Evolutionary conservation across 2,329 filamentous ascomycete genomes (phyloP).

Genomic region (Neurospora sp.): DNA sequence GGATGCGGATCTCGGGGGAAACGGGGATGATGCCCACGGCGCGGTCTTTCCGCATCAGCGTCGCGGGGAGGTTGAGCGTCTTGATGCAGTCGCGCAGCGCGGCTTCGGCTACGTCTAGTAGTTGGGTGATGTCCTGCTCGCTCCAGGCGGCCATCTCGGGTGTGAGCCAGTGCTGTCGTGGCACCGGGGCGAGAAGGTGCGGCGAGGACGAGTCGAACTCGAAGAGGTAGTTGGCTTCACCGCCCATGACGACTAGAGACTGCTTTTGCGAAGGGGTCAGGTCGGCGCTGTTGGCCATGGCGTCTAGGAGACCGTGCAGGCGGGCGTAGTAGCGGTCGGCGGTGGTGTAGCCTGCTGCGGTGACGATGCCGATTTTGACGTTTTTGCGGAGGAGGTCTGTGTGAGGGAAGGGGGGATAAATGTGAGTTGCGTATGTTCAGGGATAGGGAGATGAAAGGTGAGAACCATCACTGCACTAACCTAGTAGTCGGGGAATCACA

Average conservation of each 20-base stretch:
- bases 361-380: conserved; percentile 88
- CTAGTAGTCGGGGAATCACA: conserved; percentile 56
- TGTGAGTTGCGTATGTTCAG: neutral
- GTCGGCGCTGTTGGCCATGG: conserved; percentile 49
- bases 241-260: conserved; percentile 84
- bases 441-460: conserved; percentile 28
- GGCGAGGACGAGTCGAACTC: conserved; percentile 57
- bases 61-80: conserved; percentile 69
- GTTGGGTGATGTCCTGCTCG: conserved; percentile 61
- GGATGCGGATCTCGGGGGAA: conserved; percentile 54
- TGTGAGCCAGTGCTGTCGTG: conserved; percentile 60
- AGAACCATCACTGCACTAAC: conserved; percentile 20
- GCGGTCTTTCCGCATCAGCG: conserved; percentile 77
- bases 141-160: conserved; percentile 70
- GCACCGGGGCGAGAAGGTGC: conserved; percentile 58
- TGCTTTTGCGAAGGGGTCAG: conserved; percentile 60
- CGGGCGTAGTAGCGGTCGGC: conserved; percentile 78
- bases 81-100: conserved; percentile 74
- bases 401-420: neutral
- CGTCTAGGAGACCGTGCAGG: conserved; percentile 76
- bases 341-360: conserved; percentile 88
- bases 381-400: conserved; percentile 62
- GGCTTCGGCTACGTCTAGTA: conserved; percentile 84
- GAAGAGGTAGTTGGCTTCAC: conserved; percentile 94
- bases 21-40: conserved; percentile 69